Evolutionary conservation across 371 early-diverging fungal genomes (phyloP).

Genomic region (Mortierella sp.): DNA sequence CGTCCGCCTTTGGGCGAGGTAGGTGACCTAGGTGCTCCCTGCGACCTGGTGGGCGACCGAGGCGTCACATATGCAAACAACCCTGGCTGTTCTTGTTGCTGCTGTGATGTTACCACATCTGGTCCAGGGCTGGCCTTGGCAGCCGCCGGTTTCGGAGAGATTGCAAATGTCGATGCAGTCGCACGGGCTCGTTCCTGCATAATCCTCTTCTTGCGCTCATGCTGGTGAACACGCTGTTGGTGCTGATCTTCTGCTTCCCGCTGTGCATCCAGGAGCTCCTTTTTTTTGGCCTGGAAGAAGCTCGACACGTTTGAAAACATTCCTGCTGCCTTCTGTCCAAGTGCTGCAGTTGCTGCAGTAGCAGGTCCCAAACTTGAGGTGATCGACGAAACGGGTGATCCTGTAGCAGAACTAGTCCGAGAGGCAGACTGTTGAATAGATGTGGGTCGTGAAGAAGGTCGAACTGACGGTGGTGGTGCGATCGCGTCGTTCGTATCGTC

Average conservation of each 20-base stretch:
- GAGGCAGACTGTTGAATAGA: slow-evolving; percentile 24
- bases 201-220: slow-evolving; percentile 43
- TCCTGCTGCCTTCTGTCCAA: slow-evolving; percentile 67
- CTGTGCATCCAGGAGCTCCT: slow-evolving; percentile 67
- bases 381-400: slow-evolving; percentile 33
- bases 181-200: slow-evolving; percentile 58
- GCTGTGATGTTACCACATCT: neutral
- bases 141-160: slow-evolving; percentile 23
- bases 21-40: neutral
- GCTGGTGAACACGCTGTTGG: slow-evolving; percentile 46
- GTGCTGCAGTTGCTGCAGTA: slow-evolving; percentile 61
- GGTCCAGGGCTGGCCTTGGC: neutral
- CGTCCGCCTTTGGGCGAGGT: neutral
- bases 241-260: slow-evolving; percentile 55
- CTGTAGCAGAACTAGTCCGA: slow-evolving; percentile 16
- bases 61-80: slow-evolving; percentile 5
- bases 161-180: slow-evolving; percentile 52
- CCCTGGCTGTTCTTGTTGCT: neutral
- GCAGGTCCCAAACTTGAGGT: slow-evolving; percentile 52
- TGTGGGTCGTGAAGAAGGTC: neutral
- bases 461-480: slow-evolving; percentile 18
- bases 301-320: slow-evolving; percentile 70
- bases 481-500: slow-evolving; percentile 38
- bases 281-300: slow-evolving; percentile 67
- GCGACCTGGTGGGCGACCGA: neutral